Evolutionary conservation across 306 rosid genomes (phyloP).

Genomic region (Ormosia semicastrata): DNA sequence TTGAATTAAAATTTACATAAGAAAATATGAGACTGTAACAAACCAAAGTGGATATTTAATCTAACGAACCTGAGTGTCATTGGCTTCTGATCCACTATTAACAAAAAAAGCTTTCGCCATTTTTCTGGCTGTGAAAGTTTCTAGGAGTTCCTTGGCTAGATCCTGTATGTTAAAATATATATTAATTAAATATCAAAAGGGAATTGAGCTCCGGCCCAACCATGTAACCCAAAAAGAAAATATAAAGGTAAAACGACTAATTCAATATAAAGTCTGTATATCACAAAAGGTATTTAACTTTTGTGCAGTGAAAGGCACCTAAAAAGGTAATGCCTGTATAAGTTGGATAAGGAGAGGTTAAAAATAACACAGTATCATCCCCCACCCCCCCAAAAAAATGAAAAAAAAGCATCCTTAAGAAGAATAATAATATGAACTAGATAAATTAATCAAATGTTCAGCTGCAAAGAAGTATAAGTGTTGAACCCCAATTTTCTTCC

Average conservation of each 20-base stretch:
- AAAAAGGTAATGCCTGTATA: not conserved
- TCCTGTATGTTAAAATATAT: slow-evolving; percentile 54
- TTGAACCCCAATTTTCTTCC: not conserved
- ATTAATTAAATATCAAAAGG: slow-evolving; percentile 10
- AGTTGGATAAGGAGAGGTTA: not conserved
- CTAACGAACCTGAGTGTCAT: slow-evolving; percentile 83
- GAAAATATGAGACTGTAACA: slow-evolving; percentile 14
- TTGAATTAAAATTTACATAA: not conserved
- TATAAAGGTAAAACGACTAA: slow-evolving; percentile 9
- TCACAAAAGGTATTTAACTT: not conserved
- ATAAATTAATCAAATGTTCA: not conserved
- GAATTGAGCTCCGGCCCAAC: not conserved
- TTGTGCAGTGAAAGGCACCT: not conserved
- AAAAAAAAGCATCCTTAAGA: not conserved
- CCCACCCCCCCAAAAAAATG: not conserved
- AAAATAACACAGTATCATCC: not conserved
- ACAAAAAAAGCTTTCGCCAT: slow-evolving; percentile 91
- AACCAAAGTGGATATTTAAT: slow-evolving; percentile 23
- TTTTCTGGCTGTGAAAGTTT: slow-evolving; percentile 69
- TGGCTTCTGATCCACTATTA: slow-evolving; percentile 97
- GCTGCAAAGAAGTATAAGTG: not conserved
- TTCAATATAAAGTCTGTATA: slow-evolving; percentile 5
- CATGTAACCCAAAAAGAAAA: not conserved
- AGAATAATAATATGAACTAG: not conserved
- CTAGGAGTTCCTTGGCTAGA: slow-evolving; percentile 81